Evolutionary conservation across 495 filamentous ascomycete species (phyloP).

Genomic region (Xylaria palmicola): DNA sequence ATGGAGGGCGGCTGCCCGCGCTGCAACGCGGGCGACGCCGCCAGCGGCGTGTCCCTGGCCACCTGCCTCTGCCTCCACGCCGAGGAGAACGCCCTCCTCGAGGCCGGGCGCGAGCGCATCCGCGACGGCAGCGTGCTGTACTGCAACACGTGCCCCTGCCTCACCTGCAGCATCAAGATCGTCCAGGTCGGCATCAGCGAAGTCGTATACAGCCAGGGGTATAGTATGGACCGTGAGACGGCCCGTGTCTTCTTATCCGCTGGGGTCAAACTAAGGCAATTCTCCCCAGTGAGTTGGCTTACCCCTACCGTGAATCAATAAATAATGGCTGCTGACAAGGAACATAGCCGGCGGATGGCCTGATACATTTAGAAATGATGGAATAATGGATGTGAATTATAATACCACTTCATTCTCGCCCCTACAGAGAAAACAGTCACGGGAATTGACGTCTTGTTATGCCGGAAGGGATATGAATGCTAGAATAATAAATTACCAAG

Average conservation of each 20-base stretch:
- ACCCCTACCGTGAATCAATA: not conserved
- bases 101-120: slow-evolving; percentile 89
- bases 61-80: slow-evolving; percentile 95
- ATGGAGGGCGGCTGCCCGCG: slow-evolving; percentile 88
- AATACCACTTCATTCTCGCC: not conserved
- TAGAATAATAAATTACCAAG: too few relatives aligned
- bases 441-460: not conserved
- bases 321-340: not conserved
- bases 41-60: slow-evolving; percentile 68
- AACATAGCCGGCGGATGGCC: slow-evolving; percentile 50
- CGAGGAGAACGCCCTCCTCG: slow-evolving; percentile 93
- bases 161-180: slow-evolving; percentile 99
- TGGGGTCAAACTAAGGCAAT: slow-evolving; percentile 76
- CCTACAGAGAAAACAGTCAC: not conserved
- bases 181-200: slow-evolving; percentile 91
- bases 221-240: slow-evolving; percentile 88
- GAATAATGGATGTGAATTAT: slow-evolving; percentile 1
- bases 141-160: slow-evolving; percentile 94
- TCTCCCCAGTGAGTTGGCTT: slow-evolving; percentile 64
- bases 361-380: slow-evolving; percentile 51
- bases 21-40: slow-evolving; percentile 68
- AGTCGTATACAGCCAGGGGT: slow-evolving; percentile 90
- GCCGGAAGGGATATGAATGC: not conserved
- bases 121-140: slow-evolving; percentile 77
- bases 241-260: slow-evolving; percentile 75